Evolutionary conservation across 1,284 basidiomycete genomes (phyloP).

Genomic region (Coniferiporia sulphurascens): DNA sequence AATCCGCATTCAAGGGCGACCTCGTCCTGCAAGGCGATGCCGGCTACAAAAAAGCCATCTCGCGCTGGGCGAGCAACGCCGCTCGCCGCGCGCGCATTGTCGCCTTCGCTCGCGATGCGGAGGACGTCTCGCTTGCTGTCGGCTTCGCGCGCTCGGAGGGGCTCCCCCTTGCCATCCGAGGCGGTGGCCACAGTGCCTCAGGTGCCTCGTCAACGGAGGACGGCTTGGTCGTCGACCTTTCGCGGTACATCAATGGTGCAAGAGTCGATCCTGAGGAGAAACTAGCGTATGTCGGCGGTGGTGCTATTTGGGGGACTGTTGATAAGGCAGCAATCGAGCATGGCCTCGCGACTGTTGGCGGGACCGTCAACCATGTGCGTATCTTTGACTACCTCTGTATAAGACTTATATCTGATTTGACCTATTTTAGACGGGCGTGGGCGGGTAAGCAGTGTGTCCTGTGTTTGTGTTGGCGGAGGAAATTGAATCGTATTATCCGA

Average conservation of each 20-base stretch:
- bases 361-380: constrained; percentile 27
- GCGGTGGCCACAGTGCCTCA: constrained; percentile 30
- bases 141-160: constrained; percentile 21
- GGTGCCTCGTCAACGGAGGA: constrained; percentile 29
- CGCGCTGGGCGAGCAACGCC: constrained; percentile 21
- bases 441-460: constrained; percentile 16
- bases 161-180: constrained; percentile 25
- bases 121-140: constrained; percentile 26
- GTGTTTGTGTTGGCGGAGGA: neutral
- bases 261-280: constrained; percentile 27
- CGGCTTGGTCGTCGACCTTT: constrained; percentile 37
- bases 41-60: constrained; percentile 18
- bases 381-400: neutral
- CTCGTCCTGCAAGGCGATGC: constrained; percentile 13
- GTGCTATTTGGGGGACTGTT: constrained; percentile 34
- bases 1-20: constrained; percentile 16
- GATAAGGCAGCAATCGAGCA: constrained; percentile 29
- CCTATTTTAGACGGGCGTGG: constrained; percentile 25
- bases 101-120: constrained; percentile 22
- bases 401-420: neutral
- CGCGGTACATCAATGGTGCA: constrained; percentile 28
- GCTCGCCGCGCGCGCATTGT: constrained; percentile 23
- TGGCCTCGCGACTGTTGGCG: constrained; percentile 29
- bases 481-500: constrained; percentile 16
- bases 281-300: constrained; percentile 31